phyloP scores from a whole-genome alignment of 164 flowering plant species.

The Dillenia suffruticosa region DNA sequence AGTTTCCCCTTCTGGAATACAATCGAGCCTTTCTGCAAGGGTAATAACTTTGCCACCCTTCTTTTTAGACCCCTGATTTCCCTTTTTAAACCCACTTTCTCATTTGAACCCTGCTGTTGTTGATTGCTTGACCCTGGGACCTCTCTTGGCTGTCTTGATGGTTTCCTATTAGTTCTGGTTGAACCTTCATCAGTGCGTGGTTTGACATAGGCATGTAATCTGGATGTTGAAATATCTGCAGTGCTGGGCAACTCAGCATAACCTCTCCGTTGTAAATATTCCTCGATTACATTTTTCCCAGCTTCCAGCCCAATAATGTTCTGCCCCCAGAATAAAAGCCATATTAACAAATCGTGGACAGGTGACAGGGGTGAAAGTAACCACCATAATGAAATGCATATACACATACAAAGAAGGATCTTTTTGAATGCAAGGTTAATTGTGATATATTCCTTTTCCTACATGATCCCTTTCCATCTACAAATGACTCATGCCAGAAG shows the following conservation, averaged over 20 bases:
- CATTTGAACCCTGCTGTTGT: conserved; percentile 21
- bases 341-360: too few relatives aligned
- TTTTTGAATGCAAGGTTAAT: too few relatives aligned
- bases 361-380: too few relatives aligned
- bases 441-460: too few relatives aligned
- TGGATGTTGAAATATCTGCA: conserved; percentile 29
- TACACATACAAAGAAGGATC: too few relatives aligned
- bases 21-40: conserved; percentile 90
- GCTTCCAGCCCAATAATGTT: conserved; percentile 82
- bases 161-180: conserved; percentile 43
- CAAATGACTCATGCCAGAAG: too few relatives aligned
- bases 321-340: conserved; percentile 28
- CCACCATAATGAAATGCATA: too few relatives aligned
- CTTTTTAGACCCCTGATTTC: conserved; percentile 53
- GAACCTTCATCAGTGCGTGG: conserved; percentile 48
- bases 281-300: conserved; percentile 70
- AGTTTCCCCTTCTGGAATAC: conserved; percentile 93
- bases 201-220: conserved; percentile 73
- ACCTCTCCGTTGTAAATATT: conserved; percentile 78
- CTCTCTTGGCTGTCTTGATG: conserved; percentile 42
- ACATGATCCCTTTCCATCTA: too few relatives aligned
- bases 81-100: conserved; percentile 31
- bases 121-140: conserved; percentile 19
- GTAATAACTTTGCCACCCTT: conserved; percentile 74
- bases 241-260: conserved; percentile 20